Percentiles rank a stretch among this genome's conserved stretches.
phyloP scores from a whole-genome alignment of 148 eudicot genomes.

The Cornus controversa region DNA sequence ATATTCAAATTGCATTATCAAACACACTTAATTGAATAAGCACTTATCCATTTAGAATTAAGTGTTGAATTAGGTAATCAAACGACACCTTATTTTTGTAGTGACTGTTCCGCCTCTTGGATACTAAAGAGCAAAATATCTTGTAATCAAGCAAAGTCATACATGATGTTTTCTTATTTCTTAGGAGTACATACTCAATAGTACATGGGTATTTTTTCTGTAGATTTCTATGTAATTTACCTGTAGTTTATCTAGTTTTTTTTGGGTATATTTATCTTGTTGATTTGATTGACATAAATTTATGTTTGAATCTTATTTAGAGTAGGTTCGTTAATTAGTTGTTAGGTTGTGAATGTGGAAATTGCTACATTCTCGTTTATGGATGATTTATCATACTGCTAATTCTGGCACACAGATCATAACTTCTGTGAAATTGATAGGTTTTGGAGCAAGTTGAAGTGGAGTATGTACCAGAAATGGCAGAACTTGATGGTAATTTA shows the following conservation, averaged over 20 bases:
- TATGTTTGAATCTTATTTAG: not conserved
- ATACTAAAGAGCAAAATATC: too few species aligned
- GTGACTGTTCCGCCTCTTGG: too few species aligned
- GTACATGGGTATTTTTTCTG: not conserved
- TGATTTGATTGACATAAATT: not conserved
- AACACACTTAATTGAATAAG: too few species aligned
- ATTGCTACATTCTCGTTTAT: not conserved
- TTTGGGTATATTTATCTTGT: not conserved
- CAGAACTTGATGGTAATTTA: conserved; percentile 61
- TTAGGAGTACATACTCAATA: not conserved
- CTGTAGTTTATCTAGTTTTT: not conserved
- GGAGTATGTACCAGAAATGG: conserved; percentile 72
- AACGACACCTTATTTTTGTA: too few species aligned
- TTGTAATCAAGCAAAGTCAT: too few species aligned
- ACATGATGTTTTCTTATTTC: not conserved
- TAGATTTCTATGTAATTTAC: not conserved
- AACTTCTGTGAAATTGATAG: conserved; percentile 27
- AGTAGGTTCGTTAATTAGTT: not conserved
- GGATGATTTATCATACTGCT: not conserved
- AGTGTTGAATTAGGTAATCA: too few species aligned
- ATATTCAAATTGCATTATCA: too few species aligned
- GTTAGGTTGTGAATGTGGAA: not conserved
- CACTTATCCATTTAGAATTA: too few species aligned
- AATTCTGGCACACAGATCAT: not conserved
- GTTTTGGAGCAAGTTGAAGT: conserved; percentile 59